A percentile compares a stretch with the other conserved stretches of the same genome.
phyloP scores from a whole-genome alignment of 2,329 filamentous ascomycete genomes.

The Thielaviopsis populi region DNA sequence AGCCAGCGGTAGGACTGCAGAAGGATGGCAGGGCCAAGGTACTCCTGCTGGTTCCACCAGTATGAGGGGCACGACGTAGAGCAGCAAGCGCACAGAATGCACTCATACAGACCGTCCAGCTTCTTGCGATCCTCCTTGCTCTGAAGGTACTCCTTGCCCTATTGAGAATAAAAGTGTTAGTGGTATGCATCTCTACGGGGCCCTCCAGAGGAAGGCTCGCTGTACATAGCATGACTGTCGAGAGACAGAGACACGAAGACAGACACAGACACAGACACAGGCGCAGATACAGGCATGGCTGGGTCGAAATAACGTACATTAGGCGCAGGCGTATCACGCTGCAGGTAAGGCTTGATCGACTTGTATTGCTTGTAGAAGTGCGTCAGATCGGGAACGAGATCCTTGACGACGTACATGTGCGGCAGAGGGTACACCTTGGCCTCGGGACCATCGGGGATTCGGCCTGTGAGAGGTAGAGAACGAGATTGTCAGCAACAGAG shows the following conservation, averaged over 20 bases:
- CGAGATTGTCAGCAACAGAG: not conserved
- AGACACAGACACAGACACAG: no score
- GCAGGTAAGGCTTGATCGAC: constrained; percentile 97
- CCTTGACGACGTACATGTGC: constrained; percentile 98
- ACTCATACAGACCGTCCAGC: constrained; percentile 96
- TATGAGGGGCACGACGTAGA: constrained; percentile 98
- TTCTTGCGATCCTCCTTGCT: constrained; percentile 85
- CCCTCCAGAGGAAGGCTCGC: not conserved
- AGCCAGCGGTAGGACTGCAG: constrained; percentile 98
- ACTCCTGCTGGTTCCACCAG: constrained; percentile 99
- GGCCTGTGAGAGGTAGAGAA: constrained; percentile 43
- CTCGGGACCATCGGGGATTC: constrained; percentile 79
- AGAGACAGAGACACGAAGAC: no score
- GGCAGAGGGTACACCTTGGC: constrained; percentile 94
- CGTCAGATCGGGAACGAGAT: constrained; percentile 92
- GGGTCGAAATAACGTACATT: constrained; percentile 46
- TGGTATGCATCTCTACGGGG: not conserved
- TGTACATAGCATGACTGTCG: not conserved
- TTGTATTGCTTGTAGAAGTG: constrained; percentile 99
- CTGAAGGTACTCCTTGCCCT: constrained; percentile 90
- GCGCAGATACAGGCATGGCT: not conserved
- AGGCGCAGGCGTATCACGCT: constrained; percentile 68
- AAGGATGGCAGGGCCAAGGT: constrained; percentile 90
- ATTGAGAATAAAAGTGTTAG: constrained; percentile 9
- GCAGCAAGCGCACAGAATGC: constrained; percentile 98